Evolutionary conservation across 225 moss, liverwort and hornwort genomes (phyloP).

Genomic region (Thuidium tamariscinum): DNA sequence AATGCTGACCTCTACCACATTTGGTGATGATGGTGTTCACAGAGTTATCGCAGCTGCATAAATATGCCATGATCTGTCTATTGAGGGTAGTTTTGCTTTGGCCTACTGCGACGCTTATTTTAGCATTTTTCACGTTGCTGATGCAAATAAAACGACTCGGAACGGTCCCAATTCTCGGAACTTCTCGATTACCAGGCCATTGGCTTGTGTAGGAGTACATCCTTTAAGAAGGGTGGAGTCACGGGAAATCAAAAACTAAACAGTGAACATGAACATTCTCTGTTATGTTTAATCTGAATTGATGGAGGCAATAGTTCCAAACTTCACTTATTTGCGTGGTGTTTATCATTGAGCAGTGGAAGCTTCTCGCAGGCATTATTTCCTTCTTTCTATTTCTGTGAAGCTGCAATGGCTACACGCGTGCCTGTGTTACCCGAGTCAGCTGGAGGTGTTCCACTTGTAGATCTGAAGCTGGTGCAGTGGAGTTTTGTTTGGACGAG

Average conservation of each 20-base stretch:
- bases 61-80: neutral
- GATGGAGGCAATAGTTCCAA: too few relatives aligned
- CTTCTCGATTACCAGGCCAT: neutral
- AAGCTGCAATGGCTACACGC: neutral
- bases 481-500: neutral
- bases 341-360: neutral
- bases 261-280: too few relatives aligned
- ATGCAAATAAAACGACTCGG: neutral
- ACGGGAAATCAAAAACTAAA: too few relatives aligned
- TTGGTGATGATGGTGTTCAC: neutral
- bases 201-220: too few relatives aligned
- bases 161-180: neutral
- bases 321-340: too few relatives aligned
- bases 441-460: neutral
- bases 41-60: neutral
- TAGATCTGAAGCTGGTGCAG: neutral
- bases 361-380: neutral
- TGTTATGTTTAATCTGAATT: too few relatives aligned
- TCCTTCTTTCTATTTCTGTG: neutral
- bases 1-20: neutral
- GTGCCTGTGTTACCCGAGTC: neutral
- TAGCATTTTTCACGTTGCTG: neutral
- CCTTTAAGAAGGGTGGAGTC: too few relatives aligned
- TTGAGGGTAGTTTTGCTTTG: neutral
- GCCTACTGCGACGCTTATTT: neutral